Base-by-base conservation (phyloP, 2,329 filamentous ascomycete species). In the Aspergillus brunneoviolaceus region DNA sequence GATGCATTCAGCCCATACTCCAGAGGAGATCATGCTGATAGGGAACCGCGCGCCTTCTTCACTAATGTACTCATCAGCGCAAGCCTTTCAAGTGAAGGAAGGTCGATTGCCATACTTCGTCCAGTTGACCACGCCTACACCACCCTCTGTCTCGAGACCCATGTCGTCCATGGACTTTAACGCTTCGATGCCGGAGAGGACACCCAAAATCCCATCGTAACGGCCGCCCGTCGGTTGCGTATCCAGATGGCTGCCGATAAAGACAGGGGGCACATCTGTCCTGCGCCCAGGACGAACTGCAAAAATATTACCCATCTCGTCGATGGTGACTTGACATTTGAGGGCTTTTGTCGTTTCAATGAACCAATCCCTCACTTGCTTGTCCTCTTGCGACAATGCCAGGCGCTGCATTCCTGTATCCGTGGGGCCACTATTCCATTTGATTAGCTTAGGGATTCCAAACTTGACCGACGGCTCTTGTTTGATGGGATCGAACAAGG, bases 31-130 rank as follows among this genome's bases (percentile, higher is more conserved):
- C 86, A 91, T 92, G 31, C 86, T 89, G 57, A 87, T 86, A 0
- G 90, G 89, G 64, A 94, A 94, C 0, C 90, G 84, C 1, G 90
- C 90, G 2, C 90, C 90, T 77, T 95, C 91, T 77, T 95, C 91
- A 69, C 87, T 89, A 27, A 59, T 12, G 25, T 21, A 42, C 6
- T 42, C 14, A 16, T 70, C 58, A 71, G 64, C 25, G 16, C 12
- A 16, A 19, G 14, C 39, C 3, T 51, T 4, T n/a, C 29, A 14
- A n/a, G 4, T 27, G 39, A 10, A 42, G 35, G 14, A 49, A 12
- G 33, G 3, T 49, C 47, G 21, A 12, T 7, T 4, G 35, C 33
- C 67, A 63, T 66, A 74, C 70, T 74, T 75, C 1, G 72, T 74
- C 72, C 71, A 74, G 52, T 92, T 91, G 2, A 93, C 85, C 1